Base-by-base conservation (phyloP, 2,329 filamentous ascomycete species). In the Camptophora hylomeconis region DNA sequence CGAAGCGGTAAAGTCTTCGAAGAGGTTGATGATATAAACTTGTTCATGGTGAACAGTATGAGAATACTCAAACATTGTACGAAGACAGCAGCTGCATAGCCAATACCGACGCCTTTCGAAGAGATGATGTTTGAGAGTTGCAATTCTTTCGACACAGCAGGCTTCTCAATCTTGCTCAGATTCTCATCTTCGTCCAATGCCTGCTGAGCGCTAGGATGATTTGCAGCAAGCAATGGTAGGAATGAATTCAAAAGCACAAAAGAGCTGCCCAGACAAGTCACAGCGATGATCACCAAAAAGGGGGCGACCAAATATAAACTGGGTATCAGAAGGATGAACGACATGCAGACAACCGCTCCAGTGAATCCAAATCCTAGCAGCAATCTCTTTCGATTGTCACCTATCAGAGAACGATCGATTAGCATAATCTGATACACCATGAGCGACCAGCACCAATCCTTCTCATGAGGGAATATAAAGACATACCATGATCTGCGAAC, bases 221-320 rank as follows among this genome's bases (percentile, higher is more conserved):
- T 75, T 24, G 84, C 69, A 32, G 93, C 86, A 3, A 94, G 66
- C 3, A 94, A 63, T 0, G 86, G 86, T 15, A 94, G 63, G 44
- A 92, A 94, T 0, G 84, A 92, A 55, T 94, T 94, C 15, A 94
- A 61, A 4, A 94, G 65, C 3, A 94, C 86, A 48, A 92, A 93
- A 0, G 82, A 92, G 3, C 83, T 82, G 5, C 86, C 86, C 40
- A 92, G 84, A 22, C 80, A 84, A 1, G 80, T 86, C 46, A 93
- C 92, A 11, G 83, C 80, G 22, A 93, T 61, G 36, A 93, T 79
- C 11, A 84, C 84, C 33, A 92, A 63, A 2, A 93, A 39, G 2
- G 81, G 78, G 18, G 79, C 84, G 10, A 93, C 53, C 2, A 89
- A 47, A 46, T 89, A 93, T 2, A 79, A 63, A 14, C 70, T 64